A percentile compares a stretch with the other conserved stretches of the same genome.
Conservation (phyloP, 768 basidiomycete genomes). For the Daedaleopsis nitida region DNA sequence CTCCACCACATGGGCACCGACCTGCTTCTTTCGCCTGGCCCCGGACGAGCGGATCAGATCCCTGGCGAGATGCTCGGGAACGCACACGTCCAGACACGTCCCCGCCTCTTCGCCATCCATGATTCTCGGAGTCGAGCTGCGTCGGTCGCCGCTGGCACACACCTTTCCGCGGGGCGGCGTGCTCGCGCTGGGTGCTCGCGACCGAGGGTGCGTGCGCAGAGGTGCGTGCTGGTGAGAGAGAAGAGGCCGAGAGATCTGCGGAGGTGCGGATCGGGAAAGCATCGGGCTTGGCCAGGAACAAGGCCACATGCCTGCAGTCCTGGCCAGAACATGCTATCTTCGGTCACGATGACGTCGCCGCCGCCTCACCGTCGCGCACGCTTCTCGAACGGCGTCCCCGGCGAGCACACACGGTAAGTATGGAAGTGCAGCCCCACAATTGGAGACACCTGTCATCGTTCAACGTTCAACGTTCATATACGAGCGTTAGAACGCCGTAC, state of each 20-base stretch:
- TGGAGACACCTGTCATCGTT: too few species aligned
- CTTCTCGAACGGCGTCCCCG: too few species aligned
- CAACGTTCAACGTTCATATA: too few species aligned
- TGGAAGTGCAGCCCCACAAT: too few species aligned
- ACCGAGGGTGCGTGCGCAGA: not conserved
- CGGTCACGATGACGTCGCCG: not conserved
- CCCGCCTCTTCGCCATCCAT: not conserved
- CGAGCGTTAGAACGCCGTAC: too few species aligned
- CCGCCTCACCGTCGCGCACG: not conserved
- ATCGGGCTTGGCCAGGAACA: not conserved
- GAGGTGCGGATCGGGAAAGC: not conserved
- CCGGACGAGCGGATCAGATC: slow-evolving; percentile 12
- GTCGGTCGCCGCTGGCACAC: not conserved
- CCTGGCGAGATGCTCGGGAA: slow-evolving; percentile 10
- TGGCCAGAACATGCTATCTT: not conserved
- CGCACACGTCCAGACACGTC: not conserved
- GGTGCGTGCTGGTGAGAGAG: not conserved
- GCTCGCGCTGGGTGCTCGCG: not conserved
- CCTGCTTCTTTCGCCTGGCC: not conserved
- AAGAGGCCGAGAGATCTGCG: not conserved
- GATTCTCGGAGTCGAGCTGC: not conserved
- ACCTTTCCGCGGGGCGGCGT: not conserved
- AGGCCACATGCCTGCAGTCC: not conserved
- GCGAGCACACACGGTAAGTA: too few species aligned
- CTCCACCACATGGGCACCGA: slow-evolving; percentile 3